Conservation (phyloP, 2,329 filamentous ascomycete genomes). For the Sporothrix brasiliensis region DNA sequence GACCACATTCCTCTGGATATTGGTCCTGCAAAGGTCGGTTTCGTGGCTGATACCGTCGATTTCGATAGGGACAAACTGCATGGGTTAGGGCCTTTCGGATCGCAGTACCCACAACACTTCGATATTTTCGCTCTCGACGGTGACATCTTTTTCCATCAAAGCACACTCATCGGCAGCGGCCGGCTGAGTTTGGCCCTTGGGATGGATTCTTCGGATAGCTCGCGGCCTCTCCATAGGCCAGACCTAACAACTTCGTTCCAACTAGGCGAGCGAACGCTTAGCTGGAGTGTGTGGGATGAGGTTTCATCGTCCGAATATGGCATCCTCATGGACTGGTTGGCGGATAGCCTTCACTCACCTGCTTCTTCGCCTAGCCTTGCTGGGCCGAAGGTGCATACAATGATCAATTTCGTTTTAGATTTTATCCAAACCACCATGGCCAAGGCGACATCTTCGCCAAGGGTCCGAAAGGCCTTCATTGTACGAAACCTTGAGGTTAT, state of each 20-base stretch:
- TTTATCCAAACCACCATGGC: slow-evolving; percentile 53
- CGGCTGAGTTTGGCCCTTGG: slow-evolving; percentile 48
- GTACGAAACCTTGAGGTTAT: slow-evolving; percentile 51
- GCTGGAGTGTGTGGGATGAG: slow-evolving; percentile 62
- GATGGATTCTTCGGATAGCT: background rate
- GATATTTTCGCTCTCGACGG: slow-evolving; percentile 61
- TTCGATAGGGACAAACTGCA: slow-evolving; percentile 47
- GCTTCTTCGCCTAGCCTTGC: background rate
- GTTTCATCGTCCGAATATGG: slow-evolving; percentile 64
- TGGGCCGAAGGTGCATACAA: slow-evolving; percentile 39
- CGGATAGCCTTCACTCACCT: slow-evolving; percentile 26
- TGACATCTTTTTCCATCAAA: slow-evolving; percentile 62
- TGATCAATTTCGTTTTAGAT: slow-evolving; percentile 51
- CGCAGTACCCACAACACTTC: slow-evolving; percentile 64
- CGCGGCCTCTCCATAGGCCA: background rate
- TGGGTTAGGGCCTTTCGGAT: slow-evolving; percentile 63
- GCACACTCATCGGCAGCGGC: slow-evolving; percentile 61
- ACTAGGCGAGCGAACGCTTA: slow-evolving; percentile 54
- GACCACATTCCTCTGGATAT: slow-evolving; percentile 51
- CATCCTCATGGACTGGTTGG: slow-evolving; percentile 62
- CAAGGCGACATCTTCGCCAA: slow-evolving; percentile 44
- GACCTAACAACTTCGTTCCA: slow-evolving; percentile 44
- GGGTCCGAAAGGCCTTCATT: slow-evolving; percentile 48
- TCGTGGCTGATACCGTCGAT: slow-evolving; percentile 17
- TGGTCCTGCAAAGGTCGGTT: background rate